Base-by-base conservation (phyloP, 345 rosid genomes). In the Alliaria petiolata region DNA sequence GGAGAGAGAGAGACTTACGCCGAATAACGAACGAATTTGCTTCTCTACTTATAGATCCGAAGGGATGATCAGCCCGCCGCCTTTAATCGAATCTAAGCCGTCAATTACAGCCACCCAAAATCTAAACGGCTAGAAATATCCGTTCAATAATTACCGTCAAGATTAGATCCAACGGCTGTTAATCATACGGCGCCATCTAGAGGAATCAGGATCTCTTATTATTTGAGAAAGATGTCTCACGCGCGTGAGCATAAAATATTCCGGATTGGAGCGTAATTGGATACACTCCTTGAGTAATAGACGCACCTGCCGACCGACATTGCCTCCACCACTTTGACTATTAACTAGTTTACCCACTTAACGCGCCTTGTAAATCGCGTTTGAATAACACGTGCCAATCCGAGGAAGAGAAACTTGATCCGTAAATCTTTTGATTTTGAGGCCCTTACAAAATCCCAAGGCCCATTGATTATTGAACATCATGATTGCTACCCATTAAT, bases 41-140 rank as follows among this genome's bases (percentile, higher is more conserved):
- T 62, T 55, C 74, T 64, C 62, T 50, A 78, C 72, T 85, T 85
- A 85, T 75, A 85, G 76, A 78, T 80, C 78, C 51, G 7, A 52
- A 22, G 6, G 26, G 74, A 52, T 71, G 67, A 70, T 22, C 39
- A 16, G 50, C 52, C 64, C 71, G 77, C 81, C 81, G 71, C 71
- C 40, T 57, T 43, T 42, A 38, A 62, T 53, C 51, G 36, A 77
- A 85, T 83, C 85, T 40, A 10, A 55, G 53, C 81, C 89, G 81
- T 83, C 59, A 33, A 74, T 43, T 31, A n/a, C 11, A 58, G 53
- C 71, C 66, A 49, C 26, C 54, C 7, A 62, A 66, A 17, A 63
- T 70, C 59, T 71, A 9, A 58, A 56, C 71, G 72, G 72, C 54
- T 71, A 0, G 0, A 0, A 45, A 14, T 35, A 4, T 45, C 39